Percentiles rank a stretch among this genome's conserved stretches.
phyloP scores from a whole-genome alignment of 768 basidiomycete genomes.

The Leccinellum rugosiceps region DNA sequence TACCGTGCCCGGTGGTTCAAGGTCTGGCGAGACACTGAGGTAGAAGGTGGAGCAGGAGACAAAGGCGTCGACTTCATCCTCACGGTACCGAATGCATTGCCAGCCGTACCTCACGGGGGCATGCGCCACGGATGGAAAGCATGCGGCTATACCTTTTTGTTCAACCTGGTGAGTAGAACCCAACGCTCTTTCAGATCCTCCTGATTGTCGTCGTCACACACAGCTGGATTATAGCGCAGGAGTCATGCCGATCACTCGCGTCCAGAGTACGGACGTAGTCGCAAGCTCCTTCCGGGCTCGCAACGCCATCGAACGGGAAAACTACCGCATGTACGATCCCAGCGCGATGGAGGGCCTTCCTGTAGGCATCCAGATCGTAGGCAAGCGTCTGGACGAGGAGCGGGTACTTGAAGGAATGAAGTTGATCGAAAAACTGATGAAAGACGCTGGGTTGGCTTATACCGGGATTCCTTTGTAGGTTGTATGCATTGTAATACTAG shows the following conservation, averaged over 20 bases:
- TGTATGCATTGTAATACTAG: background rate
- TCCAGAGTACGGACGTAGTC: conserved; percentile 35
- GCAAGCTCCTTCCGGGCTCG: conserved; percentile 23
- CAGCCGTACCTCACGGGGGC: conserved; percentile 53
- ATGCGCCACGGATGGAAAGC: conserved; percentile 56
- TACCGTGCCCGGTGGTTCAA: conserved; percentile 41
- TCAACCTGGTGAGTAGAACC: conserved; percentile 51
- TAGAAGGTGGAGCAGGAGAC: conserved; percentile 28
- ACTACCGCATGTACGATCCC: conserved; percentile 42
- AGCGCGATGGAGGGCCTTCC: conserved; percentile 44
- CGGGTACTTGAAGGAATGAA: conserved; percentile 46
- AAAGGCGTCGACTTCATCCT: conserved; percentile 59
- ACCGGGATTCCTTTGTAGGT: conserved; percentile 21
- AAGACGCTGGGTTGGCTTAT: conserved; percentile 22
- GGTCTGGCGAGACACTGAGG: conserved; percentile 28
- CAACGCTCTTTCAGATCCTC: background rate
- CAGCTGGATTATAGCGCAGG: conserved; percentile 46
- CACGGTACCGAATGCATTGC: conserved; percentile 59
- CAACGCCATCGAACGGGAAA: conserved; percentile 37
- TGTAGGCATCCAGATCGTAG: conserved; percentile 42
- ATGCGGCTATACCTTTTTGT: conserved; percentile 63
- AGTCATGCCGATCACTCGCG: conserved; percentile 43
- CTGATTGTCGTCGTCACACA: background rate
- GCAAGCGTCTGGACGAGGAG: conserved; percentile 45
- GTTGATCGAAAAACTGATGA: conserved; percentile 33